These are phyloP conservation scores for Lippia alba DNA, from an alignment of 305 asterid species.

Conservation along the genomic window DNA sequence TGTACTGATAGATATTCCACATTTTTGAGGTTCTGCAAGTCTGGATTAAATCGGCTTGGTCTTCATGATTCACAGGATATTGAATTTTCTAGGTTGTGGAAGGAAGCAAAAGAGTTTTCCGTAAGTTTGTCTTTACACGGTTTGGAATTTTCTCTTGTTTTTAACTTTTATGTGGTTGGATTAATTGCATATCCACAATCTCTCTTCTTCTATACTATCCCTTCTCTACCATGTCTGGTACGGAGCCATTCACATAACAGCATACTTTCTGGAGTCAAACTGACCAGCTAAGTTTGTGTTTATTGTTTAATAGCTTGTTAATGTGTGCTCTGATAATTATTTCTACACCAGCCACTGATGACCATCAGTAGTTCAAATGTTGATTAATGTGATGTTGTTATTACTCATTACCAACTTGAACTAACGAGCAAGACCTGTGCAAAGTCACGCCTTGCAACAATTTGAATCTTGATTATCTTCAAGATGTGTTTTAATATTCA, in stretches of 20 bases:
- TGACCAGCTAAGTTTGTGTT: not conserved
- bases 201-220: constrained; percentile 10
- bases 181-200: constrained; percentile 13
- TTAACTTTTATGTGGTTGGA: constrained; percentile 14
- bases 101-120: constrained; percentile 57
- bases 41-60: constrained; percentile 72
- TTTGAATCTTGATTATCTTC: constrained; percentile 7
- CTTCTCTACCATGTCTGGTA: constrained; percentile 4
- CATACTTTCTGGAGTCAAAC: not conserved
- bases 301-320: not conserved
- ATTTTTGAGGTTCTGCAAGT: constrained; percentile 68
- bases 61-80: constrained; percentile 55
- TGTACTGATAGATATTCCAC: constrained; percentile 50
- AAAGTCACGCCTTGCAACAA: not conserved
- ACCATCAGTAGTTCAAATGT: constrained; percentile 5
- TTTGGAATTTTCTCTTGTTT: constrained; percentile 17
- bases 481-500: not conserved
- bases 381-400: constrained; percentile 11
- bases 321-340: not conserved
- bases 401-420: not conserved
- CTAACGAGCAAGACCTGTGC: not conserved
- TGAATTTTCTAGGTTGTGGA: constrained; percentile 62
- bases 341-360: not conserved
- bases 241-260: not conserved
- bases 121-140: constrained; percentile 52